These are phyloP conservation scores for Groenewaldozyma tartarivorans DNA, from an alignment of 805 yeast species.

Conservation along the genomic window DNA sequence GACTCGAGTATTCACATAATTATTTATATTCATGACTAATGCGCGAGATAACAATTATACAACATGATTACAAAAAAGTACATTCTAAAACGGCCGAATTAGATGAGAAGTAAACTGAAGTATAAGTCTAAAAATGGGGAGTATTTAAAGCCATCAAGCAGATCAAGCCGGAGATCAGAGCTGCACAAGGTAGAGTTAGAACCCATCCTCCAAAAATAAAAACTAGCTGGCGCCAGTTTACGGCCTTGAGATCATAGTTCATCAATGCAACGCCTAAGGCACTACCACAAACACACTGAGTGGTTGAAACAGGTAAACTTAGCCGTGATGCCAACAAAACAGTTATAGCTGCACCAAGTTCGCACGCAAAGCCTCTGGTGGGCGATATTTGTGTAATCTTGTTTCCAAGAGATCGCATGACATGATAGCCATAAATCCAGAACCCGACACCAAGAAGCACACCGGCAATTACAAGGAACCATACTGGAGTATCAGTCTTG, in stretches of 20 bases:
- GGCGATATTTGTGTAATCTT: slow-evolving; percentile 69
- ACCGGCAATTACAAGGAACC: slow-evolving; percentile 65
- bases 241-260: slow-evolving; percentile 51
- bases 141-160: no score
- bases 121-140: no score
- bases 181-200: slow-evolving; percentile 64
- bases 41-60: no score
- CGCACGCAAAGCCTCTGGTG: slow-evolving; percentile 67
- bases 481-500: slow-evolving; percentile 55
- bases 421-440: slow-evolving; percentile 64
- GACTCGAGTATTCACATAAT: no score
- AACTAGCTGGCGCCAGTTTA: slow-evolving; percentile 68
- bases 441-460: slow-evolving; percentile 55
- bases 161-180: slow-evolving; percentile 68
- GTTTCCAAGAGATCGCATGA: slow-evolving; percentile 65
- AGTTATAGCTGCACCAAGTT: slow-evolving; percentile 69
- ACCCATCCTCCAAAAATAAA: slow-evolving; percentile 71
- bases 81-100: no score
- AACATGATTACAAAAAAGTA: no score
- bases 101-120: no score
- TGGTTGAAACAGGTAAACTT: slow-evolving; percentile 64
- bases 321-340: slow-evolving; percentile 68
- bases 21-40: no score
- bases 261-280: slow-evolving; percentile 68
- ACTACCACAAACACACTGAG: slow-evolving; percentile 73